Percentiles rank a stretch among this genome's conserved stretches.
These are phyloP conservation scores for Cercospora sesami DNA, from an alignment of 2,329 filamentous ascomycete genomes.

Conservation along the genomic window DNA sequence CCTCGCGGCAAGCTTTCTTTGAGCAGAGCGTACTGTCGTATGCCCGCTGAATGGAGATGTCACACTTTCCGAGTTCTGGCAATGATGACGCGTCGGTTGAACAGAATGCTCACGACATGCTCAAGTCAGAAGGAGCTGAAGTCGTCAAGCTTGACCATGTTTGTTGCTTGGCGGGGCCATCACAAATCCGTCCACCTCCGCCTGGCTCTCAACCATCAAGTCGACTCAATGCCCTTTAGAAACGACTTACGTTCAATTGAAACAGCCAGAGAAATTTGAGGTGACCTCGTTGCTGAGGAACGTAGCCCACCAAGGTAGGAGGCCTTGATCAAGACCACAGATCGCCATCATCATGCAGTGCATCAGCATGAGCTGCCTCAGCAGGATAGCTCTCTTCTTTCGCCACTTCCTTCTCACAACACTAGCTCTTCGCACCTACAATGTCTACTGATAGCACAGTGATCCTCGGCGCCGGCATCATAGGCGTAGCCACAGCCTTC, in stretches of 20 bases:
- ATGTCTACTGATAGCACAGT: constrained; percentile 48
- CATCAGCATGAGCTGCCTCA: neutral
- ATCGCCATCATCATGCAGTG: neutral
- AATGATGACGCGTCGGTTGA: neutral
- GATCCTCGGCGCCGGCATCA: constrained; percentile 69
- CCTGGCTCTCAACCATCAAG: neutral
- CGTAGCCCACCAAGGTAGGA: neutral
- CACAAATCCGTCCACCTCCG: neutral
- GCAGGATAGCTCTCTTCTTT: neutral
- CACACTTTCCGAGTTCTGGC: neutral
- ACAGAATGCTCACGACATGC: neutral
- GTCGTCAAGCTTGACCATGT: neutral
- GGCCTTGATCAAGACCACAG: neutral
- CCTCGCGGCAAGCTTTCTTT: neutral
- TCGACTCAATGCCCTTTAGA: neutral
- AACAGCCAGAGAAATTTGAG: neutral
- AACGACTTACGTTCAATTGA: neutral
- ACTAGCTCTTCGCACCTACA: neutral
- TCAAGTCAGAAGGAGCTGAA: neutral
- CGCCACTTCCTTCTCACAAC: neutral
- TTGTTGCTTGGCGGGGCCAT: neutral
- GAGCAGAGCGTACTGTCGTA: neutral
- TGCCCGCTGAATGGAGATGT: neutral
- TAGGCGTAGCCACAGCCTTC: constrained; percentile 70
- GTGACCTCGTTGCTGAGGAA: neutral